phyloP scores from a whole-genome alignment of 352 stramenopile genomes.

The Phytophthora colocasiae region DNA sequence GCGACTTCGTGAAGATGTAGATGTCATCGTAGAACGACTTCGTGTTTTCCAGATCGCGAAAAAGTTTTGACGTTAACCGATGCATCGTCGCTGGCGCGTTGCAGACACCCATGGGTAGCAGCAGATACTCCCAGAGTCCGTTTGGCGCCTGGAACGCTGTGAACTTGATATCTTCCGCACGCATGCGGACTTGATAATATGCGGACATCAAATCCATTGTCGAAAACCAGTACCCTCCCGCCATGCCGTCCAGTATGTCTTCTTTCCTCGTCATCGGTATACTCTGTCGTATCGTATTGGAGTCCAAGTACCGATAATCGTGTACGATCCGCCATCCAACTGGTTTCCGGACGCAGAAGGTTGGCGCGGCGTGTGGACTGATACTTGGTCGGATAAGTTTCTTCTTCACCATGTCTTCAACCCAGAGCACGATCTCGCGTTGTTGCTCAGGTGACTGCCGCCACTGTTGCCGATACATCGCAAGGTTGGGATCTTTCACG shows the following conservation, averaged over 20 bases:
- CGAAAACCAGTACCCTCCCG: constrained; percentile 2
- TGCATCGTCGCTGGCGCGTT: constrained; percentile 7
- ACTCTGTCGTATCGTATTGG: constrained; percentile 5
- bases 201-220: constrained; percentile 28
- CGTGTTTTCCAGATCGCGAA: constrained; percentile 3
- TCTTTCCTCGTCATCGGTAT: constrained; percentile 4
- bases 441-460: constrained; percentile 26
- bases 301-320: constrained; percentile 4
- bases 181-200: constrained; percentile 38
- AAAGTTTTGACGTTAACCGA: constrained; percentile 7
- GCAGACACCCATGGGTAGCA: too few relatives aligned
- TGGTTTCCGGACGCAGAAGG: constrained; percentile 24
- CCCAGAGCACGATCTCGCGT: constrained; percentile 4
- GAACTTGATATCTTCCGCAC: neutral
- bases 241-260: neutral
- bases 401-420: neutral
- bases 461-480: constrained; percentile 19
- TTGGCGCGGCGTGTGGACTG: constrained; percentile 6
- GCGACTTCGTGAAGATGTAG: constrained; percentile 14
- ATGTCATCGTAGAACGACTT: constrained; percentile 18
- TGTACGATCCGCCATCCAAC: constrained; percentile 9
- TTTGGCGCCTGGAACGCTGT: too few relatives aligned
- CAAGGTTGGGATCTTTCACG: neutral
- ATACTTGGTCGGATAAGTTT: constrained; percentile 17
- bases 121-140: too few relatives aligned